phyloP scores from a whole-genome alignment of 2,329 filamentous ascomycete genomes.

The Aureobasidium sp. region DNA sequence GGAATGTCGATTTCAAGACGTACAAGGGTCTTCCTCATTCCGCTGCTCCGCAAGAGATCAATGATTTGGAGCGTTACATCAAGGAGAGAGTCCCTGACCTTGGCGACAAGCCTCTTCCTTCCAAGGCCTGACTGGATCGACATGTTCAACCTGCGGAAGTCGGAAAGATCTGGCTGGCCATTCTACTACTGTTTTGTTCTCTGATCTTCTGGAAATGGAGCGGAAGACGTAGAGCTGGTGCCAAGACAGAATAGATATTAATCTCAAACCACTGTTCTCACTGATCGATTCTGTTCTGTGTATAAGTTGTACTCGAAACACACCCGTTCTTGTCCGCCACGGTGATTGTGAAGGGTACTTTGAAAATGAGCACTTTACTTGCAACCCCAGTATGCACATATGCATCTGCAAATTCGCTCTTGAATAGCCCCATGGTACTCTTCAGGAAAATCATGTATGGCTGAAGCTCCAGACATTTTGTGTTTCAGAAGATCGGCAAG shows the following conservation, averaged over 20 bases:
- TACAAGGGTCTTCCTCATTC: slow-evolving; percentile 74
- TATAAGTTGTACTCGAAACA: neutral
- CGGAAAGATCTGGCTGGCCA: neutral
- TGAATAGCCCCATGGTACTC: neutral
- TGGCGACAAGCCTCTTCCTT: slow-evolving; percentile 27
- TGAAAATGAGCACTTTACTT: neutral
- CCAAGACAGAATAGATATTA: neutral
- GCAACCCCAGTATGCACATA: neutral
- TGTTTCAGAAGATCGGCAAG: slow-evolving; percentile 4
- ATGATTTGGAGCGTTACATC: slow-evolving; percentile 67
- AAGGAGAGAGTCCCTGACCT: slow-evolving; percentile 45
- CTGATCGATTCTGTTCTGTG: too few species aligned
- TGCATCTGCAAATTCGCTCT: neutral
- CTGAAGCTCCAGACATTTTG: neutral
- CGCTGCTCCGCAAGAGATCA: slow-evolving; percentile 69
- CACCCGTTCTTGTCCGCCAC: neutral
- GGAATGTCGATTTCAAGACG: slow-evolving; percentile 65
- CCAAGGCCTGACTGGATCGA: slow-evolving; percentile 13
- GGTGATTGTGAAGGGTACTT: neutral
- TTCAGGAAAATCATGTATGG: neutral
- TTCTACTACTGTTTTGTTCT: neutral
- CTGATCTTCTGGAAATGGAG: neutral
- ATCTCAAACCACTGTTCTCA: too few species aligned
- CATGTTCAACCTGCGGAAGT: neutral
- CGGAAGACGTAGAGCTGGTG: neutral